Evolutionary conservation across 2,329 filamentous ascomycete species (phyloP), one percentile per base, ranked within the genome.

Genomic region (Falciphora oryzae): DNA sequence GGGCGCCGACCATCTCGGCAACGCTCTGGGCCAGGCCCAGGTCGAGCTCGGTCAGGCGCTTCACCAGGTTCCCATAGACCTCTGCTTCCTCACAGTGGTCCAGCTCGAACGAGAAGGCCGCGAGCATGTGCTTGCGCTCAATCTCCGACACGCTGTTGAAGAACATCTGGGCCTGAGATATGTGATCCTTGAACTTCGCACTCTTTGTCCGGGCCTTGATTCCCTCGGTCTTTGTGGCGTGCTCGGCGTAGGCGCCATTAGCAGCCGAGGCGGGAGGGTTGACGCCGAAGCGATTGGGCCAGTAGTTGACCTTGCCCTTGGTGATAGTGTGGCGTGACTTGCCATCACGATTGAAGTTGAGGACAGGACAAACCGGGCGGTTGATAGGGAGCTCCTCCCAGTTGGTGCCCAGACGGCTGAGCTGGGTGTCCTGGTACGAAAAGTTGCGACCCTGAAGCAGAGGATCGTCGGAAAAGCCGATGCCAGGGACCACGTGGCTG

Each of bases 361-460:
- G 87, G 50, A 91, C 87, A 0, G 89, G 89, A 67, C 88, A 91
- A 0, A 91, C 82, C 0, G 90, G 90, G 16, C 85, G 83, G 75
- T 93, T 93, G 73, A 93, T 89, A 1, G 90, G 90, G 0, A 93
- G 76, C 70, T 93, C 89, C 68, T 93, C 81, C 85, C 87, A 93
- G 75, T 93, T 93, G 61, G 85, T 78, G 14, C 90, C 90, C 0
- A 93, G 80, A 18, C 90, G 85, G 22, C 82, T 86, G 31, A 92
- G 79, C 73, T 93, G 88, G 0, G 88, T 90, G 68, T 90, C 87
- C 16, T 83, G 81, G 75, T 90, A 86, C 14, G 81, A 84, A 67
- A 86, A 86, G 77, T 92, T 93, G 44, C 90, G 86, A 38, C 89
- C 90, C 72, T 93, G 89, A 0, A 85, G 79, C 3, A 93, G 81